Conservation (phyloP, 2,329 filamentous ascomycete species). For the Polychaeton citri region DNA sequence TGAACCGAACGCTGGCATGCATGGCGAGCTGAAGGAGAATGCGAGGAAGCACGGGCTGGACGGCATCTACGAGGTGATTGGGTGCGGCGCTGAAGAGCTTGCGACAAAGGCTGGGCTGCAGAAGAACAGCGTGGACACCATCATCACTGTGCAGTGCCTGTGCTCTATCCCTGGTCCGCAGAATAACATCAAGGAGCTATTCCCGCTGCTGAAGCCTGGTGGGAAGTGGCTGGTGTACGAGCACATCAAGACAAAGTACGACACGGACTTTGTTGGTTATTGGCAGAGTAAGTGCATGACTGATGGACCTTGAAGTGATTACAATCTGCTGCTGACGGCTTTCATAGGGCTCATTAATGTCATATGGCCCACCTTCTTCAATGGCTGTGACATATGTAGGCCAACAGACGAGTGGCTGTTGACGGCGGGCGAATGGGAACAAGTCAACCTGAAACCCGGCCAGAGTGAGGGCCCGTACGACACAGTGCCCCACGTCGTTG, state of each 20-base stretch:
- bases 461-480: conserved; percentile 21
- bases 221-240: conserved; percentile 52
- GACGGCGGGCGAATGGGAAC: conserved; percentile 20
- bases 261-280: conserved; percentile 17
- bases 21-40: conserved; percentile 33
- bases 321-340: conserved; percentile 3
- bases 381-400: conserved; percentile 21
- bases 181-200: conserved; percentile 42
- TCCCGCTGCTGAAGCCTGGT: conserved; percentile 46
- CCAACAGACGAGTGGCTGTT: conserved; percentile 24
- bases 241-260: conserved; percentile 36
- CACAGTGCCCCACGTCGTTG: conserved; percentile 21
- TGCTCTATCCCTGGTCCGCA: conserved; percentile 51
- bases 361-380: conserved; percentile 23
- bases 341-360: conserved; percentile 16
- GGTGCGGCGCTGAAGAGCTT: conserved; percentile 49
- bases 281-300: conserved; percentile 23
- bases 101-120: conserved; percentile 30
- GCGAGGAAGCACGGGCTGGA: conserved; percentile 41
- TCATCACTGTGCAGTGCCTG: conserved; percentile 48
- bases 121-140: conserved; percentile 41
- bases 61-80: conserved; percentile 47
- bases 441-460: conserved; percentile 17
- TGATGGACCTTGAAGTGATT: too few relatives aligned
- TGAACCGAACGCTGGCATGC: conserved; percentile 47